Percentiles rank a stretch among this genome's conserved stretches.
phyloP scores from a whole-genome alignment of 2,329 filamentous ascomycete species.

The Paraconiothyrium sp. region DNA sequence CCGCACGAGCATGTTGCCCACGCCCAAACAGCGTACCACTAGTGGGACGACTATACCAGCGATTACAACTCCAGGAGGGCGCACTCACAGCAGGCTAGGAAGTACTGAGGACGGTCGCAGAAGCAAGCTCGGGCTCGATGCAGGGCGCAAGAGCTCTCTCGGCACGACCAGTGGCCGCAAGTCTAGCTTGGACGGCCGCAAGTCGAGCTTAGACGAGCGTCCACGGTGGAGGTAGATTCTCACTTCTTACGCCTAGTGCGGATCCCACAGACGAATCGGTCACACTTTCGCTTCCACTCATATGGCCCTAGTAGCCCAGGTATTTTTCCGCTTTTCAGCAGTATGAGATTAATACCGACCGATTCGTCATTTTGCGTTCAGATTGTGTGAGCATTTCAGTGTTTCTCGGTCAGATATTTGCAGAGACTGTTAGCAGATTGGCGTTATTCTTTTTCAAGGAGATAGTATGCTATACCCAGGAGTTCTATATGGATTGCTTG shows the following conservation, averaged over 20 bases:
- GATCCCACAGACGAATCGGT: conserved; percentile 12
- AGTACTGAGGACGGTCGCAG: conserved; percentile 36
- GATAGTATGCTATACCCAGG: conserved; percentile 40
- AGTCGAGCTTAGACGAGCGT: conserved; percentile 32
- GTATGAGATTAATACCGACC: conserved; percentile 13
- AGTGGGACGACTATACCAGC: conserved; percentile 31
- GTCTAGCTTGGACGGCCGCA: conserved; percentile 31
- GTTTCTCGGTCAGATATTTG: conserved; percentile 4
- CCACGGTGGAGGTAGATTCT: conserved; percentile 36
- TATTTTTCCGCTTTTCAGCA: conserved; percentile 5
- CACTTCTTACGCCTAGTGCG: conserved; percentile 11
- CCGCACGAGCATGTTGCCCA: conserved; percentile 41
- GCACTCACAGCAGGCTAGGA: conserved; percentile 20
- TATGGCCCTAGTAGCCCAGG: conserved; percentile 11
- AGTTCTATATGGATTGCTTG: conserved; percentile 1
- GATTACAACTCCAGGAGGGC: conserved; percentile 28
- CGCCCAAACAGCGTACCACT: conserved; percentile 37
- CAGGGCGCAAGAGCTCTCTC: conserved; percentile 10
- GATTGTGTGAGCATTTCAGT: not conserved
- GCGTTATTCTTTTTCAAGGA: conserved; percentile 19
- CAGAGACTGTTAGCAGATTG: not conserved
- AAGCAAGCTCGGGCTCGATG: conserved; percentile 26
- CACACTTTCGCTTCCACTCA: conserved; percentile 18
- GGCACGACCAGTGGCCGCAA: conserved; percentile 23
- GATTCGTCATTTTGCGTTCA: conserved; percentile 6